Conservation (phyloP, 345 rosid genomes). For the Citrus sp. region DNA sequence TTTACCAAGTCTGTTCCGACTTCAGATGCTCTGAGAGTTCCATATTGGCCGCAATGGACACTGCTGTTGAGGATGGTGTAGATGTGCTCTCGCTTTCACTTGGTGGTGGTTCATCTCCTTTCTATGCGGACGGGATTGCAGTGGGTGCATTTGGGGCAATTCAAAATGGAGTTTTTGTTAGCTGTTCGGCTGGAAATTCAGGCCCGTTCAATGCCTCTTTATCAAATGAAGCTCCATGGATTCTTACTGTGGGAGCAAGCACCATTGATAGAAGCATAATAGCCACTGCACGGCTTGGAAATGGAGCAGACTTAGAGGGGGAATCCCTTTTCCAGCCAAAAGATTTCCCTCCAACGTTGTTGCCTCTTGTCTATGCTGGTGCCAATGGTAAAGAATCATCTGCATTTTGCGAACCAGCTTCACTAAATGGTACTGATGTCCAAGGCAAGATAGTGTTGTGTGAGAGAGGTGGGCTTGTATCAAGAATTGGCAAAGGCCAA, state of each 20-base stretch:
- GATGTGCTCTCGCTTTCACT: slow-evolving; percentile 52
- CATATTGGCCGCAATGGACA: slow-evolving; percentile 52
- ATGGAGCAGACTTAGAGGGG: slow-evolving; percentile 38
- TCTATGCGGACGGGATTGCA: slow-evolving; percentile 33
- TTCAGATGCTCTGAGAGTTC: slow-evolving; percentile 27
- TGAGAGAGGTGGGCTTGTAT: slow-evolving; percentile 32
- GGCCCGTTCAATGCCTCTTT: slow-evolving; percentile 36
- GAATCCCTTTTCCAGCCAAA: slow-evolving; percentile 48
- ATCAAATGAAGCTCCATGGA: slow-evolving; percentile 63
- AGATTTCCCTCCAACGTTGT: slow-evolving; percentile 21
- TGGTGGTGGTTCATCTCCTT: slow-evolving; percentile 38
- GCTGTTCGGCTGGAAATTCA: slow-evolving; percentile 49
- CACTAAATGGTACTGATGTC: slow-evolving; percentile 21
- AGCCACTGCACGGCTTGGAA: slow-evolving; percentile 40
- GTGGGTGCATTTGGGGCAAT: slow-evolving; percentile 43
- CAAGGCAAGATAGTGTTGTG: slow-evolving; percentile 47
- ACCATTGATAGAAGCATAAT: slow-evolving; percentile 47
- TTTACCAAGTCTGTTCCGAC: slow-evolving; percentile 41
- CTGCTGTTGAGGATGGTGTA: slow-evolving; percentile 52
- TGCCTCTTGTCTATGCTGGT: slow-evolving; percentile 46
- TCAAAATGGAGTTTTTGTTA: slow-evolving; percentile 47
- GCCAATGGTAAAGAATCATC: slow-evolving; percentile 18
- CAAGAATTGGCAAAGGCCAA: slow-evolving; percentile 35
- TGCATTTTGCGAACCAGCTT: slow-evolving; percentile 28
- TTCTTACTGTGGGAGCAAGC: slow-evolving; percentile 58